Evolutionary conservation across 805 yeast genomes (phyloP).

Genomic region (Saccharomycopsis fibuligera): DNA sequence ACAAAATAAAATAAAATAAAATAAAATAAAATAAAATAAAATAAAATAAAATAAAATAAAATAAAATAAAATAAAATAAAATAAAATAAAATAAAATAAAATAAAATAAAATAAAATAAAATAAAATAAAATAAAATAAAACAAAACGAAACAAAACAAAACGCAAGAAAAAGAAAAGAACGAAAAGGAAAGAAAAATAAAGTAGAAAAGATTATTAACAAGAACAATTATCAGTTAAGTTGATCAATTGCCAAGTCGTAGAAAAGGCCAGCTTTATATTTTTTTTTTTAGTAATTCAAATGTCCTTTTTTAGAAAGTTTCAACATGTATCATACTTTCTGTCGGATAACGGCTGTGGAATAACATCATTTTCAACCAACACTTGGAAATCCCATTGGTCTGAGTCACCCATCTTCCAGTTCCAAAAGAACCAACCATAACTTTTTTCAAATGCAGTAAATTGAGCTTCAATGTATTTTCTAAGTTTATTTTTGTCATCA

Average conservation of each 20-base stretch:
- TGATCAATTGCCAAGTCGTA: neutral
- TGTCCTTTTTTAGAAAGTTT: too few relatives aligned
- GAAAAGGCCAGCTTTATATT: neutral
- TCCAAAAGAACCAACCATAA: slow-evolving; percentile 70
- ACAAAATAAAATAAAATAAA: too few relatives aligned
- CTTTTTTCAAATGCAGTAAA: slow-evolving; percentile 41
- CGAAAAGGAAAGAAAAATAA: neutral
- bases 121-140: neutral
- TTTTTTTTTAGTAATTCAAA: too few relatives aligned
- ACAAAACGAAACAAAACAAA: neutral
- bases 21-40: too few relatives aligned
- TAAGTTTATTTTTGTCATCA: slow-evolving; percentile 36
- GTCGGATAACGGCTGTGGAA: slow-evolving; percentile 55
- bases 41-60: too few relatives aligned
- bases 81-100: neutral
- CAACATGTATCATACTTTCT: slow-evolving; percentile 35
- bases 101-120: neutral
- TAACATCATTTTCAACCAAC: slow-evolving; percentile 43
- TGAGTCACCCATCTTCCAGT: slow-evolving; percentile 59
- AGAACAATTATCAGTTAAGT: too few relatives aligned
- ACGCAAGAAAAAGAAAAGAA: neutral
- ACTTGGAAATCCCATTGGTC: slow-evolving; percentile 60
- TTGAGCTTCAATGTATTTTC: slow-evolving; percentile 57
- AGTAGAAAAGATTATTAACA: neutral
- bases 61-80: neutral